Percentiles rank a stretch among this genome's conserved stretches.
Conservation (phyloP, 2,329 filamentous ascomycete genomes). For the Tolypocladium ophioglossoides region DNA sequence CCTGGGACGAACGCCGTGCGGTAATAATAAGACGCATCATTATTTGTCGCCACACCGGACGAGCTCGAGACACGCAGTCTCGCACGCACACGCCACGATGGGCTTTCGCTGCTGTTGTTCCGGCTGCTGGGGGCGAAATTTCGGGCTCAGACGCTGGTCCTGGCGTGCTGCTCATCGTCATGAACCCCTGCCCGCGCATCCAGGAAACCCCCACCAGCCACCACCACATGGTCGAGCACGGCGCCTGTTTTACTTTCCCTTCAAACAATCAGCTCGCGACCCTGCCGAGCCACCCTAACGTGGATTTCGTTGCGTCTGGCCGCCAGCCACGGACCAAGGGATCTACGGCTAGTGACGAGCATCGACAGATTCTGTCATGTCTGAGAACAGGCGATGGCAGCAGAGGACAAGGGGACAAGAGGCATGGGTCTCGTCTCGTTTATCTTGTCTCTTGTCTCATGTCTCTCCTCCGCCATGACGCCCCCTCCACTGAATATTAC, state of each 20-base stretch:
- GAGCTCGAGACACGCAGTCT: background rate
- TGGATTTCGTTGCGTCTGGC: background rate
- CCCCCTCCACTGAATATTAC: background rate
- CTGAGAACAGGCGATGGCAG: background rate
- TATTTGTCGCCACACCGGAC: background rate
- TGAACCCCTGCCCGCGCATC: background rate
- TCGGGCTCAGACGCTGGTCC: background rate
- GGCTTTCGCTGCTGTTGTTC: background rate
- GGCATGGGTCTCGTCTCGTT: background rate
- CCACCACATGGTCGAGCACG: background rate
- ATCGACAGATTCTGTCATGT: background rate
- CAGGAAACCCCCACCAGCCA: background rate
- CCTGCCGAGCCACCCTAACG: background rate
- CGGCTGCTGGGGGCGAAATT: background rate
- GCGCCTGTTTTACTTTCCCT: background rate
- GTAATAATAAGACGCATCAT: background rate
- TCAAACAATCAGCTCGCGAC: background rate
- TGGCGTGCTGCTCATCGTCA: background rate
- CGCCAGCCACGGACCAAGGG: background rate
- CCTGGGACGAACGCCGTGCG: background rate
- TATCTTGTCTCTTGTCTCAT: background rate
- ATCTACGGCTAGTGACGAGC: background rate
- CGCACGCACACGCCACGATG: background rate
- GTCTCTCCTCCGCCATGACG: background rate
- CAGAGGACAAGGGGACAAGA: background rate